Percentiles rank a stretch among this genome's conserved stretches.
Evolutionary conservation across 306 rosid genomes (phyloP).

Genomic region (Lotus japonicus): DNA sequence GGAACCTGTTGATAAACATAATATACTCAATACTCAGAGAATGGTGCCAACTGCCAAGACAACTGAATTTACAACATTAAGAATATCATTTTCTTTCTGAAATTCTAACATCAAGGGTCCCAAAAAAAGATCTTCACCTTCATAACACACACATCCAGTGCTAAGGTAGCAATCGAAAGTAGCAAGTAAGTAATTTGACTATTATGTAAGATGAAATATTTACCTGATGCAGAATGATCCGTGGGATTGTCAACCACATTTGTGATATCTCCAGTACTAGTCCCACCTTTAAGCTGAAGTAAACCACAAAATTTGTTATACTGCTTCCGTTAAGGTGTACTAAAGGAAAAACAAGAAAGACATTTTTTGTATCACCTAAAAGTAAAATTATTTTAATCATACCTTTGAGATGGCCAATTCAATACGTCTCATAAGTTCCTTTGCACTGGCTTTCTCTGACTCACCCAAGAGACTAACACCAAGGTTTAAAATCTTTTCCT

Average conservation of each 20-base stretch:
- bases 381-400: slow-evolving; percentile 12
- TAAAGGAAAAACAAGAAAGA: slow-evolving; percentile 23
- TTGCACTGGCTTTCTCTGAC: slow-evolving; percentile 49
- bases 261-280: slow-evolving; percentile 44
- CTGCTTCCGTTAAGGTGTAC: slow-evolving; percentile 14
- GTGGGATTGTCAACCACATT: slow-evolving; percentile 26
- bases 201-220: neutral
- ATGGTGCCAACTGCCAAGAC: neutral
- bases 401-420: slow-evolving; percentile 50
- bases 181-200: neutral
- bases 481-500: slow-evolving; percentile 33
- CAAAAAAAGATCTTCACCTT: neutral
- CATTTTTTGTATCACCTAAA: neutral
- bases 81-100: neutral
- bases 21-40: slow-evolving; percentile 10
- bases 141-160: neutral
- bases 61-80: neutral
- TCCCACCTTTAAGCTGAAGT: slow-evolving; percentile 50
- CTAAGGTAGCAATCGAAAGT: neutral
- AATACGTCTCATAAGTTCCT: slow-evolving; percentile 37
- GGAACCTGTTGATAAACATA: slow-evolving; percentile 26
- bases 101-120: neutral
- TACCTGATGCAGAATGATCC: slow-evolving; percentile 15
- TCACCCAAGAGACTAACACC: slow-evolving; percentile 50
- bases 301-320: slow-evolving; percentile 31